Evolutionary conservation across 345 rosid genomes (phyloP).

Genomic region (Viola odorata): DNA sequence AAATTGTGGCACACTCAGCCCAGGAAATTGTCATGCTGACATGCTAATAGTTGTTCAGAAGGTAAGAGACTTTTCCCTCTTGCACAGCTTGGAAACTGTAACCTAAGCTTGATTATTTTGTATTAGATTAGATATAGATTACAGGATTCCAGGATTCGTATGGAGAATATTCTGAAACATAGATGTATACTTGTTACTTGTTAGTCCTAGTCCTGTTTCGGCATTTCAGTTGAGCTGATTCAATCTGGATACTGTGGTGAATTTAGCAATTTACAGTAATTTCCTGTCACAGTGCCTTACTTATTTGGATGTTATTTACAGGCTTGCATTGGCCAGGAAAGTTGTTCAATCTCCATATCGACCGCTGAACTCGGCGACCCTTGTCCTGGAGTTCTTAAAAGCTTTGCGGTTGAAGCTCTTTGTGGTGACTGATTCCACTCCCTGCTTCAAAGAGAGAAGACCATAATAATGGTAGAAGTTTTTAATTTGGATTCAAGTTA

Average conservation of each 20-base stretch:
- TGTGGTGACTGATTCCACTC: conserved; percentile 23
- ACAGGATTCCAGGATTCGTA: no score
- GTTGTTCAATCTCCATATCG: conserved; percentile 40
- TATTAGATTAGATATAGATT: no score
- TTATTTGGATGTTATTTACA: conserved; percentile 8
- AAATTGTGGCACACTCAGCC: conserved; percentile 38
- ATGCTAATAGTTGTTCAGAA: conserved; percentile 25
- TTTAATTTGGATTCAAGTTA: neutral
- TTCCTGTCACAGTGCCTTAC: no score
- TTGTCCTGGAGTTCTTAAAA: conserved; percentile 41
- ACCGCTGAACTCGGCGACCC: conserved; percentile 37
- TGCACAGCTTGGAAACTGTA: neutral
- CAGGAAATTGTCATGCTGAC: conserved; percentile 42
- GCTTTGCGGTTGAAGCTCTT: conserved; percentile 44
- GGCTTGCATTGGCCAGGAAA: conserved; percentile 52
- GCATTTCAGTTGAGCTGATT: no score
- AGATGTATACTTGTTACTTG: no score
- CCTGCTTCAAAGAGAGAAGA: neutral
- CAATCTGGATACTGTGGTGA: no score
- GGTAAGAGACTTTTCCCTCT: conserved; percentile 30
- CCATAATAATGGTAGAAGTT: neutral
- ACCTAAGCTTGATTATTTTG: no score
- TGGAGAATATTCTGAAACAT: no score
- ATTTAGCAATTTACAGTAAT: no score
- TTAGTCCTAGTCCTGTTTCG: no score